These are phyloP conservation scores for Rhizopus delemar DNA, from an alignment of 371 early-diverging fungal species.

Conservation along the genomic window DNA sequence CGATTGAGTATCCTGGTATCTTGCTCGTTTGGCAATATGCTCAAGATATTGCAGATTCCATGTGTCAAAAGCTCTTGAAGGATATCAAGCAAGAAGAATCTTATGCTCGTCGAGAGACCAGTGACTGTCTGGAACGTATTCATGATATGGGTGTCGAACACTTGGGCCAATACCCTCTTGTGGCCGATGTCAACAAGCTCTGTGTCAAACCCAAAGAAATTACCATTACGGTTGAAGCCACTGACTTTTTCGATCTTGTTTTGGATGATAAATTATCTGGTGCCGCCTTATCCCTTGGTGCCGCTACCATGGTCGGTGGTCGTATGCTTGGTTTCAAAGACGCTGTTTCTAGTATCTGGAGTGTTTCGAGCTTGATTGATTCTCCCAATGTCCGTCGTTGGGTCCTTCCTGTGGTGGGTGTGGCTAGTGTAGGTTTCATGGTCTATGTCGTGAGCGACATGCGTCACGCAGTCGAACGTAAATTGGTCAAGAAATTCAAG, in stretches of 20 bases:
- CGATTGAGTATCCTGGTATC: slow-evolving; percentile 82
- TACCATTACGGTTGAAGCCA: slow-evolving; percentile 60
- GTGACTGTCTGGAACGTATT: slow-evolving; percentile 61
- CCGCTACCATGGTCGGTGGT: slow-evolving; percentile 47
- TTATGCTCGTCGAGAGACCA: slow-evolving; percentile 66
- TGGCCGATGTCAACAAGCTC: slow-evolving; percentile 51
- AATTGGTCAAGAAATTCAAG: slow-evolving; percentile 76
- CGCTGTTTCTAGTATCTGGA: slow-evolving; percentile 45
- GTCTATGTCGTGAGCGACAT: slow-evolving; percentile 84
- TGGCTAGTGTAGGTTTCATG: slow-evolving; percentile 73
- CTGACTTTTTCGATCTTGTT: slow-evolving; percentile 68
- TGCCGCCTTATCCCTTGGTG: slow-evolving; percentile 44
- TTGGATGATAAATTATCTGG: slow-evolving; percentile 59
- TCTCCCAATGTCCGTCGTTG: slow-evolving; percentile 43
- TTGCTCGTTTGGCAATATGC: slow-evolving; percentile 86
- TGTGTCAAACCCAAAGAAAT: slow-evolving; percentile 47
- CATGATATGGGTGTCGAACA: slow-evolving; percentile 60
- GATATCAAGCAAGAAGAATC: slow-evolving; percentile 69
- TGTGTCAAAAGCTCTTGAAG: slow-evolving; percentile 64
- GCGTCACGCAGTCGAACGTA: slow-evolving; percentile 78
- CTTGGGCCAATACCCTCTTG: slow-evolving; percentile 44
- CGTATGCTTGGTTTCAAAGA: slow-evolving; percentile 51
- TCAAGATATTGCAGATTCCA: slow-evolving; percentile 68
- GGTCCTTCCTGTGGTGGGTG: slow-evolving; percentile 41
- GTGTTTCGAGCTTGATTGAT: slow-evolving; percentile 35